Evolutionary conservation across 345 rosid genomes (phyloP), one percentile per base, ranked within the genome.

Genomic region (Raphanus raphanistrum): DNA sequence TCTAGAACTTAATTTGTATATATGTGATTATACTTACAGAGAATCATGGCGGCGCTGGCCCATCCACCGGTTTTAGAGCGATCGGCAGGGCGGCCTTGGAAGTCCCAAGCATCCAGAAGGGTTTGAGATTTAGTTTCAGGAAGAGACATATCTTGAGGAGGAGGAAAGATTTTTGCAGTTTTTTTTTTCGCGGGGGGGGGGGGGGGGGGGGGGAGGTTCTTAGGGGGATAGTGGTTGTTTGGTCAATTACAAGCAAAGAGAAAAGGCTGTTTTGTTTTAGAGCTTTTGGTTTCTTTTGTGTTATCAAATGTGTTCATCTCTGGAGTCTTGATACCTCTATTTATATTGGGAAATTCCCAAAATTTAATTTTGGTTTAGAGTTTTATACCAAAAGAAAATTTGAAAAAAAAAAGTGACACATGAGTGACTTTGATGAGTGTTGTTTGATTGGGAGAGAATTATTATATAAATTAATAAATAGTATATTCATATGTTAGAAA

Each of bases 51-150:
- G 43, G 99, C 89, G 63, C 97, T 85, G 45, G 83, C 73, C 99
- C 99, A 95, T 71, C 99, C 97, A 12, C 98, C 98, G 63, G 97
- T 83, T 29, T 66, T 86, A 58, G 88, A 81, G 38, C 86, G 84
- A 29, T 85, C 87, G 57, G 96, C 91, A 0, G 92, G 89, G 17
- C 88, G 88, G 83, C 99, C 98, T 76, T 88, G 88, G 83, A 83
- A 90, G 85, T 95, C 97, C 97, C 98, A 92, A 59, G 96, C 98
- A 82, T 95, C 99, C 2, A 84, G 68, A 78, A 92, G 83, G 62
- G 81, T 87, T 25, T 86, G 79, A 60, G 75, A 78, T 32, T 84
- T 85, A 3, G 89, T 82, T 79, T 80, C 77, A 59, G 96, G 90
- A 32, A 89, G 87, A 70, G 82, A 72, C 88, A 83, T 87, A 63